Percentiles rank a stretch among this genome's conserved stretches.
Conservation (phyloP, 352 stramenopile genomes). For the Globisporangium cystogenes region DNA sequence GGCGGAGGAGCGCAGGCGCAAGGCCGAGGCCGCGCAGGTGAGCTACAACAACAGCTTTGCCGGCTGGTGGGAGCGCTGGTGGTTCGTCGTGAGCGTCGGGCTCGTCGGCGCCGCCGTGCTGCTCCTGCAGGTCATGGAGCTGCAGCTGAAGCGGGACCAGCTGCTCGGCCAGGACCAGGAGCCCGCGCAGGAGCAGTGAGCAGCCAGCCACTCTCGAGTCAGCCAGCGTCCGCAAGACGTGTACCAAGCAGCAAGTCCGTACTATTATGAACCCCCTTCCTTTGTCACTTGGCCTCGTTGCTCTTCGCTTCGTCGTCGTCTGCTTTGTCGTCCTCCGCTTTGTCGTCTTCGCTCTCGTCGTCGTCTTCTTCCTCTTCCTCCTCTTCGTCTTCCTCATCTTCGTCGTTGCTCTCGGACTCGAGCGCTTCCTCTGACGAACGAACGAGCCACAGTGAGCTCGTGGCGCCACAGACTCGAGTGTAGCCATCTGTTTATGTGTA, state of each 20-base stretch:
- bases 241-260: slow-evolving; percentile 3
- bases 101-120: slow-evolving; percentile 9
- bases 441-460: not conserved
- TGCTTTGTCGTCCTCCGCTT: slow-evolving; percentile 20
- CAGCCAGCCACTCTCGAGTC: too few relatives aligned
- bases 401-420: slow-evolving; percentile 39
- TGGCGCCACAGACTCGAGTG: not conserved
- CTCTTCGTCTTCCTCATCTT: slow-evolving; percentile 46
- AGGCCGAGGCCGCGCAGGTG: not conserved
- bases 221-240: not conserved
- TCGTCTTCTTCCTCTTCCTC: slow-evolving; percentile 30
- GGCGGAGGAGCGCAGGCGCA: slow-evolving; percentile 1
- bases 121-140: slow-evolving; percentile 11
- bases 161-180: not conserved
- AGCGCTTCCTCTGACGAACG: slow-evolving; percentile 24
- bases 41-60: slow-evolving; percentile 8
- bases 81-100: slow-evolving; percentile 11
- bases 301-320: slow-evolving; percentile 15
- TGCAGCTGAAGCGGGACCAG: slow-evolving; percentile 4
- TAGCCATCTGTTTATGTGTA: slow-evolving; percentile 7
- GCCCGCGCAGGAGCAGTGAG: slow-evolving; percentile 2
- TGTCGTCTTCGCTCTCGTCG: slow-evolving; percentile 16
- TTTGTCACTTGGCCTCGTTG: not conserved
- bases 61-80: slow-evolving; percentile 16
- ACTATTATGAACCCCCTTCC: not conserved